Evolutionary conservation across 257 asterid species (phyloP).

Genomic region (Nicotiana paniculata): DNA sequence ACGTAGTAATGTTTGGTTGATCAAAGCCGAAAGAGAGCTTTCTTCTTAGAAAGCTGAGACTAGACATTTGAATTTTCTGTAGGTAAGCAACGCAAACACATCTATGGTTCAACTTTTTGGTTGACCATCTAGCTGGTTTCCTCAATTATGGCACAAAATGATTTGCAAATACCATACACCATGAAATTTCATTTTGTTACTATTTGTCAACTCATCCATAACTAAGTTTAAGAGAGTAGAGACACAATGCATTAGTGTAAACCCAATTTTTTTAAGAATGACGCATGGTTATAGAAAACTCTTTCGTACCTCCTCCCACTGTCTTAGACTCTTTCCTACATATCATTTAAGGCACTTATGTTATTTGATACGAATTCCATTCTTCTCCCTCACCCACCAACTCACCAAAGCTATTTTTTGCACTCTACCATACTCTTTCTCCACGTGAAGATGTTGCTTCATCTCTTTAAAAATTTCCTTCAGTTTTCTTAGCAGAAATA

Average conservation of each 20-base stretch:
- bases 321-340: neutral
- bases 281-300: neutral
- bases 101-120: neutral
- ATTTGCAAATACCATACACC: neutral
- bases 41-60: neutral
- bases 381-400: neutral
- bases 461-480: neutral
- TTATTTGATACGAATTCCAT: neutral
- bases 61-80: no score
- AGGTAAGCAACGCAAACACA: neutral
- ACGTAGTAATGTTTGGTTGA: neutral
- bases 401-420: neutral
- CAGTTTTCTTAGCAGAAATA: neutral
- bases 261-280: no score
- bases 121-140: neutral
- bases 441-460: neutral
- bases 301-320: neutral
- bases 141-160: neutral
- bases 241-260: neutral
- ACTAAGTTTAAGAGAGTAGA: neutral
- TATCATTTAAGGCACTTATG: neutral
- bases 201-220: neutral
- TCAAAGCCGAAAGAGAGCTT: neutral
- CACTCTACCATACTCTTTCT: neutral
- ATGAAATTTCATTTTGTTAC: neutral